These are phyloP conservation scores for Diaporthe capsici DNA, from an alignment of 2,329 filamentous ascomycete genomes.

Conservation along the genomic window DNA sequence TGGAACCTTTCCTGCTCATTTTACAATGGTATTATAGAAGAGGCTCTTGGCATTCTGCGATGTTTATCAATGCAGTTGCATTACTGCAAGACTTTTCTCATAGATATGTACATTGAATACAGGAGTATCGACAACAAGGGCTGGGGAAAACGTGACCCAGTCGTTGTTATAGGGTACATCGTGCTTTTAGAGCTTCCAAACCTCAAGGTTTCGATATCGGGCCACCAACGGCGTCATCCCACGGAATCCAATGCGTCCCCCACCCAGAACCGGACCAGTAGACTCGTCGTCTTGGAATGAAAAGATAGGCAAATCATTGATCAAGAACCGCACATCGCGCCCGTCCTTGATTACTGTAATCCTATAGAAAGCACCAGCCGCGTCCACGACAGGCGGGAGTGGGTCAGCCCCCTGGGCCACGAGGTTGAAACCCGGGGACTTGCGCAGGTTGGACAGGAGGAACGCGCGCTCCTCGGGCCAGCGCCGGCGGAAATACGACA, in stretches of 20 bases:
- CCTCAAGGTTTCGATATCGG: constrained; percentile 13
- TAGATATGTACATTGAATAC: too few species aligned
- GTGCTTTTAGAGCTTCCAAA: constrained; percentile 4
- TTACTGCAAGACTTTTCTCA: too few species aligned
- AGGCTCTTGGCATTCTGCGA: too few species aligned
- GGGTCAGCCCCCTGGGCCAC: constrained; percentile 49
- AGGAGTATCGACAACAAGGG: too few species aligned
- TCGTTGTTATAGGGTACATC: neutral
- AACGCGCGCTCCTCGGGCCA: constrained; percentile 50
- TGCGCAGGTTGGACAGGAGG: constrained; percentile 49
- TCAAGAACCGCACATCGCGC: constrained; percentile 47
- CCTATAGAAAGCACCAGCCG: constrained; percentile 49
- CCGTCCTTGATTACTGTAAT: constrained; percentile 51
- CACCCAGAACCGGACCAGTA: constrained; percentile 47
- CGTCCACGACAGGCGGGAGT: constrained; percentile 48
- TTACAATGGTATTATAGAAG: too few species aligned
- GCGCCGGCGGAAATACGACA: constrained; percentile 45
- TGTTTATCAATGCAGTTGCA: too few species aligned
- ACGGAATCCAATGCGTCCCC: constrained; percentile 49
- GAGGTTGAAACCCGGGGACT: constrained; percentile 50
- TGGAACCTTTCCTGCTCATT: too few species aligned
- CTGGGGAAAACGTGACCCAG: too few species aligned
- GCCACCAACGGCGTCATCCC: constrained; percentile 14
- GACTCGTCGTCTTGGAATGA: constrained; percentile 47
- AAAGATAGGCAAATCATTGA: constrained; percentile 49